Percentiles rank a stretch among this genome's conserved stretches.
Evolutionary conservation across 1,139 yeast species (phyloP).

Genomic region (Barnettozyma hawaiiensis): DNA sequence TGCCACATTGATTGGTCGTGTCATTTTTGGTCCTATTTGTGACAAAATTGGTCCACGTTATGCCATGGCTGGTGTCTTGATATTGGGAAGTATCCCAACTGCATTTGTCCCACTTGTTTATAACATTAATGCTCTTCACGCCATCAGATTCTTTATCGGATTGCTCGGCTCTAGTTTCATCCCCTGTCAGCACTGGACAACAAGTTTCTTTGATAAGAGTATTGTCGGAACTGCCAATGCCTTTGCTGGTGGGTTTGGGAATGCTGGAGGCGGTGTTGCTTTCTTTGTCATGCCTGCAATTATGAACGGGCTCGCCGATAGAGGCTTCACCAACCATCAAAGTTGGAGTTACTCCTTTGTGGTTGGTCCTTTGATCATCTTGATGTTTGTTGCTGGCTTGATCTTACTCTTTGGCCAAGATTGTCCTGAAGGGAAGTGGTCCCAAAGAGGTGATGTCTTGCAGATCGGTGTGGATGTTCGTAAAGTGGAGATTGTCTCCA

Average conservation of each 20-base stretch:
- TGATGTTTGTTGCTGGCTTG: constrained; percentile 25
- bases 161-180: constrained; percentile 31
- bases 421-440: constrained; percentile 33
- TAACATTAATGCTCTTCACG: constrained; percentile 26
- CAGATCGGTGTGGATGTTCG: constrained; percentile 25
- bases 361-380: constrained; percentile 30
- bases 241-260: constrained; percentile 34
- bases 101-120: constrained; percentile 30
- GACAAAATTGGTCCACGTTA: constrained; percentile 31
- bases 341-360: constrained; percentile 30
- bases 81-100: constrained; percentile 31
- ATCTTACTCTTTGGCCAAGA: constrained; percentile 28
- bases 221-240: constrained; percentile 33
- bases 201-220: constrained; percentile 29
- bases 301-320: constrained; percentile 18
- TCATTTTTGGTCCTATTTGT: constrained; percentile 29
- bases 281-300: constrained; percentile 34
- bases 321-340: constrained; percentile 26
- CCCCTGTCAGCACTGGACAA: constrained; percentile 32
- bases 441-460: constrained; percentile 26
- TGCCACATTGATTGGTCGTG: constrained; percentile 30
- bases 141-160: constrained; percentile 31
- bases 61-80: constrained; percentile 27
- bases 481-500: constrained; percentile 19
- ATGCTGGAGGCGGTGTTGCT: constrained; percentile 35